Evolutionary conservation across 495 filamentous ascomycete species (phyloP), one percentile per base, ranked within the genome.

Genomic region (Aspergillus carlsbadensis): DNA sequence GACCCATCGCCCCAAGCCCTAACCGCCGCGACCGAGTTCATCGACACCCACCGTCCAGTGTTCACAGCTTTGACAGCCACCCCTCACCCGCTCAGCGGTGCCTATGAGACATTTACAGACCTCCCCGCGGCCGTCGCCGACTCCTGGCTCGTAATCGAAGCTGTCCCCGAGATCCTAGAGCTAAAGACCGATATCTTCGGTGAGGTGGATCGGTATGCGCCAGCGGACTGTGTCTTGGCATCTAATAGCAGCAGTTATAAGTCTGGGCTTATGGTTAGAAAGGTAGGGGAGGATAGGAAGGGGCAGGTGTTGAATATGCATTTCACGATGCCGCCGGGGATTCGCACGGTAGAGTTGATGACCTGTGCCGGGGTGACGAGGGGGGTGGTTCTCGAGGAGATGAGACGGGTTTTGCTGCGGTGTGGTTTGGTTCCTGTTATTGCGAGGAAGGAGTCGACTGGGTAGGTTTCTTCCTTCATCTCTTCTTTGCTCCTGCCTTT

Each of bases 321-420:
- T 65, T 85, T 75, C 57, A 67, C 68, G 18, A 81, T 84, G 69
- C 83, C 81, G 47, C 82, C 81, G 0, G 57, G 55, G 26, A 72
- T 74, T 42, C 59, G 61, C 6, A 69, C 62, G 11, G 80, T 84
- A 5, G 82, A 85, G 67, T 44, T 86, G 48, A 85, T 86, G 82
- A 79, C 81, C 0, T 29, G 26, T 29, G 63, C 65, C 61, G 81
- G 80, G 0, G 48, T 68, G n/a, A 86, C 83, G 14, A 60, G 70
- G 26, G 55, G 62, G 0, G 66, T 58, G 5, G 65, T 84, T 2
- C 72, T 85, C 46, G 56, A 62, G 0, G 75, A 78, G 31, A 29
- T 85, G 60, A 65, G 59, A 0, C 56, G 62, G 17, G 58, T 73
- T 6, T 70, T 78, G 66, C 57, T 62, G 10, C 71, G 76, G 34